Percentiles rank a stretch among this genome's conserved stretches.
phyloP scores from a whole-genome alignment of 2,329 filamentous ascomycete species.

The Akanthomyces lecanii region DNA sequence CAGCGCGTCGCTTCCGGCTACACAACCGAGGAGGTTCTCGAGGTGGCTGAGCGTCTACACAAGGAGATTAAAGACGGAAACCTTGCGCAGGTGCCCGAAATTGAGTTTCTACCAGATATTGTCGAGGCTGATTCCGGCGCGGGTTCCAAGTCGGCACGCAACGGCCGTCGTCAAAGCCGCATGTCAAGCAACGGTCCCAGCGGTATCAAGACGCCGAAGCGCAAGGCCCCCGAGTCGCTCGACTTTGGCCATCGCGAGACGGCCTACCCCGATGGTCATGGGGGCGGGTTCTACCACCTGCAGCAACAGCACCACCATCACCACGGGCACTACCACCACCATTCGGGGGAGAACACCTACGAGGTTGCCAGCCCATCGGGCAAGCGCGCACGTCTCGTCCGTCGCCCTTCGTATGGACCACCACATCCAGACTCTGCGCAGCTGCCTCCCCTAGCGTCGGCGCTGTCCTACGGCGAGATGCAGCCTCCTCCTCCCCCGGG shows the following conservation, averaged over 20 bases:
- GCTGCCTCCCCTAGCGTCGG: conserved; percentile 11
- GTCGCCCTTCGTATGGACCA: neutral
- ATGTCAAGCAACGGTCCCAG: conserved; percentile 11
- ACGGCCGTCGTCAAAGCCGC: conserved; percentile 21
- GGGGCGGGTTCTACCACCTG: neutral
- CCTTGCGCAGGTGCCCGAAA: conserved; percentile 49
- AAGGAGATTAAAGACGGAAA: conserved; percentile 39
- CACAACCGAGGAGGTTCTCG: conserved; percentile 42
- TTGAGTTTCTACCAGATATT: conserved; percentile 56
- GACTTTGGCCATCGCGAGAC: conserved; percentile 5
- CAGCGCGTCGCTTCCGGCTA: conserved; percentile 44
- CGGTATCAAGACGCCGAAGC: conserved; percentile 22
- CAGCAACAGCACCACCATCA: neutral
- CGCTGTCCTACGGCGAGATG: conserved; percentile 8
- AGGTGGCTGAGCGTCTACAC: conserved; percentile 44
- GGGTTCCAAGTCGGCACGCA: conserved; percentile 2
- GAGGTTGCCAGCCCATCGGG: conserved; percentile 21
- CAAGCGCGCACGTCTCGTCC: conserved; percentile 23
- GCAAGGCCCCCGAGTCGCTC: conserved; percentile 22
- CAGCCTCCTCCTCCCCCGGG: conserved; percentile 6
- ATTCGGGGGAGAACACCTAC: conserved; percentile 16
- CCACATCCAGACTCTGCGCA: conserved; percentile 11
- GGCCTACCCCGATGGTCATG: neutral
- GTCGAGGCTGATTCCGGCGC: conserved; percentile 31
- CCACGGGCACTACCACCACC: neutral